Evolutionary conservation across 2,329 filamentous ascomycete species (phyloP).

Genomic region (Ustulina deusta): DNA sequence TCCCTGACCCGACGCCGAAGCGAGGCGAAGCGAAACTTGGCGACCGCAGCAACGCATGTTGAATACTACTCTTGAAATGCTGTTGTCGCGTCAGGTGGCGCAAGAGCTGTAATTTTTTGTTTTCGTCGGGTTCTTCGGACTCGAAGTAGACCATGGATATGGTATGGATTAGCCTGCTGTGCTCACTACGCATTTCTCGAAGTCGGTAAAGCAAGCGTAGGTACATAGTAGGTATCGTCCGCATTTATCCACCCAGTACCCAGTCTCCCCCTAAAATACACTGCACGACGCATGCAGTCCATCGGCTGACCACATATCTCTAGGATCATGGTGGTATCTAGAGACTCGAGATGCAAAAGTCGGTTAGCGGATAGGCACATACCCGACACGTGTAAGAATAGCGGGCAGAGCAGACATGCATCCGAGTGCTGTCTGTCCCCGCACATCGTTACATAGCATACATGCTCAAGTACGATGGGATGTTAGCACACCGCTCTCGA

Average conservation of each 20-base stretch:
- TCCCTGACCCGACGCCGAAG: not conserved
- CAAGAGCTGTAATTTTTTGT: too few relatives aligned
- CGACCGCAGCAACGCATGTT: not conserved
- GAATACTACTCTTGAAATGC: too few relatives aligned
- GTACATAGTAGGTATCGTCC: too few relatives aligned
- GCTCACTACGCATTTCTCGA: too few relatives aligned
- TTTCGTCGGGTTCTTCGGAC: too few relatives aligned
- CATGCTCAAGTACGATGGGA: not conserved
- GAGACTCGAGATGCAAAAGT: slow-evolving; percentile 17
- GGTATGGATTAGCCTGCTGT: too few relatives aligned
- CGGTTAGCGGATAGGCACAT: slow-evolving; percentile 9
- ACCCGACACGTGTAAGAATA: not conserved
- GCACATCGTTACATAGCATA: not conserved
- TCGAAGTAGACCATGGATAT: too few relatives aligned
- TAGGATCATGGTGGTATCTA: slow-evolving; percentile 16
- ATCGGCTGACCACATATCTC: slow-evolving; percentile 19
- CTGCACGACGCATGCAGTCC: not conserved
- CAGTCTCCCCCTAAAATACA: slow-evolving; percentile 7
- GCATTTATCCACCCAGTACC: too few relatives aligned
- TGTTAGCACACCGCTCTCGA: slow-evolving; percentile 28
- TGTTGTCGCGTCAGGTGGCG: too few relatives aligned
- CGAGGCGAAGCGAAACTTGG: too few relatives aligned
- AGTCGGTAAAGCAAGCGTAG: too few relatives aligned
- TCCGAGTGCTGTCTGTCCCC: slow-evolving; percentile 20
- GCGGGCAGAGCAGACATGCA: slow-evolving; percentile 6